Evolutionary conservation across 1,284 basidiomycete species (phyloP), one percentile per base, ranked within the genome.

Genomic region (Sanghuangporus weigelae): DNA sequence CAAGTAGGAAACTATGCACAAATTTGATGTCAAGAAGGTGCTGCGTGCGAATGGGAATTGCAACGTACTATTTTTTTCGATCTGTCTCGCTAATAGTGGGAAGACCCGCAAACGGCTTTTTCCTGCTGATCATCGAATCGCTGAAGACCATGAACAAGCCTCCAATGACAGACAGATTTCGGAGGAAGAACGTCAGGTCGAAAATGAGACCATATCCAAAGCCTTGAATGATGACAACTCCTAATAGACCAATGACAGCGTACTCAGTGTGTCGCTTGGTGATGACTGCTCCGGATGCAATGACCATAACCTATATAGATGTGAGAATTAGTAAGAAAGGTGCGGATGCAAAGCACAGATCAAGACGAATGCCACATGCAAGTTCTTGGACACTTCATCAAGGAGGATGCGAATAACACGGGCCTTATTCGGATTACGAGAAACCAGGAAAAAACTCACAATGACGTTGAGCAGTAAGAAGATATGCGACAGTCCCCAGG

Each of bases 121-220:
- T 94, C 76, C 90, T 85, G 46, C 86, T 90, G 68, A 91, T 82
- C 80, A 99, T 90, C 1, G 93, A 92, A 75, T 99, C 97, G 67
- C 91, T 95, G 77, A 99, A 95, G 57, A 98, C 96, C 97, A 99
- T 99, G 73, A 96, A 86, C 53, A 96, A 84, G 55, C 94, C 94
- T 65, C 94, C 94, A 65, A 96, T 90, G 71, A 96, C 94, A 67
- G 89, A 92, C 54, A 96, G 81, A 77, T 96, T 96, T 74, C 94
- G 92, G 53, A 99, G 89, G 93, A 99, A 99, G 84, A 99, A 99
- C 79, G 94, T 98, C 73, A 98, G 82, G 82, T 99, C 97, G 74
- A 96, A 96, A 70, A 96, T 95, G 71, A 96, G 89, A 35, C 94
- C 94, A 74, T 96, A 96, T 68, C 94, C 94, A 69, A 96, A 89